Conservation (phyloP, 2,329 filamentous ascomycete genomes). For the Nigrospora osmanthi region DNA sequence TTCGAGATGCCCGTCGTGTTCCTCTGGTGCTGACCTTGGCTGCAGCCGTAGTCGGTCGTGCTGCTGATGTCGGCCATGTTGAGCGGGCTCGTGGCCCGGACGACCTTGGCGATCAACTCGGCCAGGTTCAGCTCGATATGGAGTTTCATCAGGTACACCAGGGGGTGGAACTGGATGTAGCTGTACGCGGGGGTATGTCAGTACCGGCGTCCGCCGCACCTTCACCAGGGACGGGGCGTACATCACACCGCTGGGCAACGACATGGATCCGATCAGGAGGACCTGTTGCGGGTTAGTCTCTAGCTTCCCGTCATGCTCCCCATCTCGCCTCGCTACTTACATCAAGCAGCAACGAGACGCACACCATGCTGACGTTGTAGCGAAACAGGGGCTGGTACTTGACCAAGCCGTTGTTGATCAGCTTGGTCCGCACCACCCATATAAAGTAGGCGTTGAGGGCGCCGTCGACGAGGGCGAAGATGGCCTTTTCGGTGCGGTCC, state of each 20-base stretch:
- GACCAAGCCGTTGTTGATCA: slow-evolving; percentile 36
- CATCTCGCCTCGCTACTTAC: neutral
- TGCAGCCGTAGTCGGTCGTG: too few species aligned
- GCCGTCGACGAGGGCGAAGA: slow-evolving; percentile 41
- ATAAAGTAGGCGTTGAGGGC: slow-evolving; percentile 43
- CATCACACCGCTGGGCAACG: slow-evolving; percentile 36
- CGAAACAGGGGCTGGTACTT: slow-evolving; percentile 38
- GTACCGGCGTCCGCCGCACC: neutral
- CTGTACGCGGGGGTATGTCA: slow-evolving; percentile 3
- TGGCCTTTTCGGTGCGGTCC: slow-evolving; percentile 43
- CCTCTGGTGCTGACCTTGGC: too few species aligned
- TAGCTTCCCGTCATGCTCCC: too few species aligned
- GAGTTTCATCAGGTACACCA: slow-evolving; percentile 45
- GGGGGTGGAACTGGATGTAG: slow-evolving; percentile 43
- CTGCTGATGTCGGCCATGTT: neutral
- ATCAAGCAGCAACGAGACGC: slow-evolving; percentile 36
- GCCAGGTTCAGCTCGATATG: slow-evolving; percentile 49
- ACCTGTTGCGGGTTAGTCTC: neutral
- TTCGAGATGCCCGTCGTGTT: too few species aligned
- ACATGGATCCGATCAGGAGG: slow-evolving; percentile 29
- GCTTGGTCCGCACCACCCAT: slow-evolving; percentile 30
- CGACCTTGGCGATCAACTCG: slow-evolving; percentile 35
- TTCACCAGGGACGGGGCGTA: slow-evolving; percentile 4
- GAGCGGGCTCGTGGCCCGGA: slow-evolving; percentile 2
- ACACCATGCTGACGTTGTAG: slow-evolving; percentile 37